Percentiles rank a stretch among this genome's conserved stretches.
These are phyloP conservation scores for Aspergillus ostianus DNA, from an alignment of 495 filamentous ascomycete genomes.

Conservation along the genomic window DNA sequence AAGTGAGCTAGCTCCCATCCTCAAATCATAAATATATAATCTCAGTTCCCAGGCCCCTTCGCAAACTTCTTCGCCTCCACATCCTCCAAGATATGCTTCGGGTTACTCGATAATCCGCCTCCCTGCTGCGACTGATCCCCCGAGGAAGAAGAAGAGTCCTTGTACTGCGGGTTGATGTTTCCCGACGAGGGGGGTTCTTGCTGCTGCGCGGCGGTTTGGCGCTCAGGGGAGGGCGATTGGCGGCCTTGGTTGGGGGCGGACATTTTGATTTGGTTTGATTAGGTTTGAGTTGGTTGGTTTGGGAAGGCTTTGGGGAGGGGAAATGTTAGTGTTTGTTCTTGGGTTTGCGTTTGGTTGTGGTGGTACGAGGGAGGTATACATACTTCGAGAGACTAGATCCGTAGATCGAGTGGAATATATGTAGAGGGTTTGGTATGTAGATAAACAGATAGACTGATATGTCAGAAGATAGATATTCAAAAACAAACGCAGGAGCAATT, in stretches of 20 bases:
- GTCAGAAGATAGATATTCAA: too few species aligned
- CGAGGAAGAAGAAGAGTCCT: constrained; percentile 23
- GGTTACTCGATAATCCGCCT: constrained; percentile 56
- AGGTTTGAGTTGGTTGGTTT: too few species aligned
- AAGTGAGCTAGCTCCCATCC: too few species aligned
- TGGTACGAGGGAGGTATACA: too few species aligned
- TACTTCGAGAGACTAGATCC: not conserved
- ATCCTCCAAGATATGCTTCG: constrained; percentile 65
- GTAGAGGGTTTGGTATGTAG: too few species aligned
- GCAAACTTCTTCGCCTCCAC: constrained; percentile 62
- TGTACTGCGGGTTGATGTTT: constrained; percentile 44
- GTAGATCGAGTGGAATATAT: not conserved
- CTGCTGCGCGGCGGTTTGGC: constrained; percentile 63
- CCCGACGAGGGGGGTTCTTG: constrained; percentile 54
- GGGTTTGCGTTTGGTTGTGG: too few species aligned
- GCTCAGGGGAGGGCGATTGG: constrained; percentile 78
- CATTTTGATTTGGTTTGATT: constrained; percentile 23
- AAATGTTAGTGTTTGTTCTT: not conserved
- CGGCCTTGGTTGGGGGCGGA: constrained; percentile 55
- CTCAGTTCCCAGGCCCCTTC: constrained; percentile 37
- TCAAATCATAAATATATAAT: too few species aligned
- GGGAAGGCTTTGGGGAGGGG: not conserved
- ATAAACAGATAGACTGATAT: too few species aligned
- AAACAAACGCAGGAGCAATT: too few species aligned
- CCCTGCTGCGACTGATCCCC: constrained; percentile 32